These are phyloP conservation scores for Entomortierella parvispora DNA, from an alignment of 192 early-diverging fungal genomes.

Conservation along the genomic window DNA sequence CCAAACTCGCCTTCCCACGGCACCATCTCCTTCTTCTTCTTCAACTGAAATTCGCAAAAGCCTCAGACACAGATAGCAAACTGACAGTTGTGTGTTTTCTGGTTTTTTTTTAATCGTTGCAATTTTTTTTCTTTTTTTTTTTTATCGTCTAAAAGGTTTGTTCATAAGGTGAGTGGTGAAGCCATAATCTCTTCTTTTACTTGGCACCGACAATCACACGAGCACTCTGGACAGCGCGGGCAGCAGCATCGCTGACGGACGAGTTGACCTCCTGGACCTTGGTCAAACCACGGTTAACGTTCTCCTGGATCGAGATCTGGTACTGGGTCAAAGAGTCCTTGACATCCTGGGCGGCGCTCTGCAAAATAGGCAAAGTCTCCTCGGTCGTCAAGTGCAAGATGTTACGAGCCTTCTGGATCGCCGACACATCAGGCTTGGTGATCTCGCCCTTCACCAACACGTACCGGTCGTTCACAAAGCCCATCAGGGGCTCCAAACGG, in stretches of 20 bases:
- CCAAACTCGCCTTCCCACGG: no score
- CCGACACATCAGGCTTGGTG: slow-evolving; percentile 53
- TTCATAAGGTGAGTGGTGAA: no score
- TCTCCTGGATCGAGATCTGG: slow-evolving; percentile 46
- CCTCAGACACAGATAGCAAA: no score
- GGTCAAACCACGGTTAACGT: slow-evolving; percentile 31
- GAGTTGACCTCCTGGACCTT: slow-evolving; percentile 53
- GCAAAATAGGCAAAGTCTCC: slow-evolving; percentile 60
- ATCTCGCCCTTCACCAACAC: slow-evolving; percentile 57
- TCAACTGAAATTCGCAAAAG: no score
- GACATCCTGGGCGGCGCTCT: slow-evolving; percentile 55
- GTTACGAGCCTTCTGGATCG: slow-evolving; percentile 65
- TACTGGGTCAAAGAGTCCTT: slow-evolving; percentile 52
- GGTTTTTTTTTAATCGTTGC: no score
- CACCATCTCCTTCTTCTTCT: no score
- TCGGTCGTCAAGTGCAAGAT: slow-evolving; percentile 62
- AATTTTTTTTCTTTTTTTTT: no score
- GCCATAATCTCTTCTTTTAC: slow-evolving; percentile 26
- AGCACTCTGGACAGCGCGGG: slow-evolving; percentile 38
- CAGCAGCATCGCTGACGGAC: slow-evolving; percentile 34
- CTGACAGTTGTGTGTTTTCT: no score
- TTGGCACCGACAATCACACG: slow-evolving; percentile 42
- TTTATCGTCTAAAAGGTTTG: no score
- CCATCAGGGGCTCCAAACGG: slow-evolving; percentile 56
- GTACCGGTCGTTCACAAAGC: slow-evolving; percentile 63